A percentile compares a stretch with the other conserved stretches of the same genome.
Evolutionary conservation across 2,329 filamentous ascomycete species (phyloP).

Genomic region (Colletotrichum filicis): DNA sequence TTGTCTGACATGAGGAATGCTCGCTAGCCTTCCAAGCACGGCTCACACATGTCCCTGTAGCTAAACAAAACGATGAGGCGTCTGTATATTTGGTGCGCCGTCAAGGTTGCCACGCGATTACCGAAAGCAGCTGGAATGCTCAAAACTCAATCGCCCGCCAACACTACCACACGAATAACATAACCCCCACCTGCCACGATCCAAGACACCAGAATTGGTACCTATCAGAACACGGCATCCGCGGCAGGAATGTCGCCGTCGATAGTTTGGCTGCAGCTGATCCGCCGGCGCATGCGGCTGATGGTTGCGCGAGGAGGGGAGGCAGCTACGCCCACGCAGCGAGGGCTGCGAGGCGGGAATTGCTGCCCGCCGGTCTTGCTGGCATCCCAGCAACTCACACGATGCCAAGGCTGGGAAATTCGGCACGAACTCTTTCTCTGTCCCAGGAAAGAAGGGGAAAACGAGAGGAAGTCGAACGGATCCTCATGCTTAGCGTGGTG

Average conservation of each 20-base stretch:
- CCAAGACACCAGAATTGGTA: not conserved
- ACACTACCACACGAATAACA: not conserved
- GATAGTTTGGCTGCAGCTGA: conserved; percentile 1
- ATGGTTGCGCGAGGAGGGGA: not conserved
- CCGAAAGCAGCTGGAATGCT: conserved; percentile 23
- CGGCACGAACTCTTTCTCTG: not conserved
- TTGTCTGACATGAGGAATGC: conserved; percentile 28
- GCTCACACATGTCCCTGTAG: not conserved
- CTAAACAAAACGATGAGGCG: conserved; percentile 6
- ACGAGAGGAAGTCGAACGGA: not conserved
- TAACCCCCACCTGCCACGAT: not conserved
- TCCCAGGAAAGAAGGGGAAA: not conserved
- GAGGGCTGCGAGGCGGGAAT: not conserved
- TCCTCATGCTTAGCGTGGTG: conserved; percentile 1
- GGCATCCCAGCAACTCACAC: not conserved
- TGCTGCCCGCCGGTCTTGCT: not conserved
- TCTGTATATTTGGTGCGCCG: not conserved
- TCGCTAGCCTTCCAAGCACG: not conserved
- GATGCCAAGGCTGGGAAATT: not conserved
- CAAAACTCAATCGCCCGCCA: not conserved
- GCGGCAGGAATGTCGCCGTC: conserved; percentile 15
- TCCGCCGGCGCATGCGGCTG: conserved; percentile 19
- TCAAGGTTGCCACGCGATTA: conserved; percentile 4
- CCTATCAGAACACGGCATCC: not conserved
- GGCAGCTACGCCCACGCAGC: not conserved